These are phyloP conservation scores for Stevia rebaudiana DNA, from an alignment of 140 eudicot species.

Conservation along the genomic window DNA sequence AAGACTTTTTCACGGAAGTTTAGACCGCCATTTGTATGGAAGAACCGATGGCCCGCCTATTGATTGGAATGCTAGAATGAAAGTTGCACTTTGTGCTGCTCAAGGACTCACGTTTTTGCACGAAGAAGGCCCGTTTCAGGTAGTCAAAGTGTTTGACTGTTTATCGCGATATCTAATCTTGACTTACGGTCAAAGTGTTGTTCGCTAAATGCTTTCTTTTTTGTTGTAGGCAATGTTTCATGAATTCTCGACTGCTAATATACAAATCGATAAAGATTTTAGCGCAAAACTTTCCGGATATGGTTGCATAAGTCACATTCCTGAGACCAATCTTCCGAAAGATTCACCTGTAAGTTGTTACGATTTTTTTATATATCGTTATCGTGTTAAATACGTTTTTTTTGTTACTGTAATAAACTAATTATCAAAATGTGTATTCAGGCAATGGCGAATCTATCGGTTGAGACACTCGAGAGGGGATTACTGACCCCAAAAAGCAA, in stretches of 20 bases:
- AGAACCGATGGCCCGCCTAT: slow-evolving; percentile 85
- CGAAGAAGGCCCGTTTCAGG: slow-evolving; percentile 99
- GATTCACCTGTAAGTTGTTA: slow-evolving; percentile 53
- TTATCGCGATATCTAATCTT: not conserved
- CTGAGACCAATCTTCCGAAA: slow-evolving; percentile 60
- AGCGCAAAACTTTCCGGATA: slow-evolving; percentile 96
- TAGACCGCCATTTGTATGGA: slow-evolving; percentile 78
- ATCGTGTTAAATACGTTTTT: not conserved
- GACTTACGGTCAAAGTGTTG: not conserved
- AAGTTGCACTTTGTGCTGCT: slow-evolving; percentile 95
- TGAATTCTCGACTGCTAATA: slow-evolving; percentile 84
- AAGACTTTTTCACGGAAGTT: slow-evolving; percentile 81
- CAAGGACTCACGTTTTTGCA: slow-evolving; percentile 95
- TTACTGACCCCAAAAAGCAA: slow-evolving; percentile 87
- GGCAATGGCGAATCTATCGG: slow-evolving; percentile 79
- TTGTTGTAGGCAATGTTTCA: slow-evolving; percentile 89
- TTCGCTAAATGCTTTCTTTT: slow-evolving; percentile 1
- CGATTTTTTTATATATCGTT: not conserved
- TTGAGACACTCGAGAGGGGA: slow-evolving; percentile 83
- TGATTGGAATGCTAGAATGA: slow-evolving; percentile 94
- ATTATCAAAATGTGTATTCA: slow-evolving; percentile 18
- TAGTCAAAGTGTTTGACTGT: slow-evolving; percentile 15
- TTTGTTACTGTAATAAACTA: no score
- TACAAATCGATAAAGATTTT: slow-evolving; percentile 94
- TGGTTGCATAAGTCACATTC: slow-evolving; percentile 82